Conservation (phyloP, 176 grass and related monocot genomes). For the Triticum urartu region DNA sequence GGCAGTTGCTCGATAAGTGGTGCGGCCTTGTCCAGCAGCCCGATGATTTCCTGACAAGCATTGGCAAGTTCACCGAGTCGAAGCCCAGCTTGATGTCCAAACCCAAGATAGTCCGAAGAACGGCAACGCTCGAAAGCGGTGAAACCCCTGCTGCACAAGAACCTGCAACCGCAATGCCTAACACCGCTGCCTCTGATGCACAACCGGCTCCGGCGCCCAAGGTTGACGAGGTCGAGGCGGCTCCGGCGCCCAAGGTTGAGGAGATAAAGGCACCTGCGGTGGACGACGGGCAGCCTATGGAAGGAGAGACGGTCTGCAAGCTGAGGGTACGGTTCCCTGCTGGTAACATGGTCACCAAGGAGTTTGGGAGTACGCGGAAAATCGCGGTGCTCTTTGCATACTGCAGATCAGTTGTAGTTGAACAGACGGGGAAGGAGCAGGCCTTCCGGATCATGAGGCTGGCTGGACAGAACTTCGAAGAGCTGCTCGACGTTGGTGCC, state of each 20-base stretch:
- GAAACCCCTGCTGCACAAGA: not conserved
- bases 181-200: too few relatives aligned
- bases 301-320: slow-evolving; percentile 41
- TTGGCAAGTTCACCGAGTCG: not conserved
- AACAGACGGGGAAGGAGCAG: not conserved
- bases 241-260: not conserved
- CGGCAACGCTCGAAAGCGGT: not conserved
- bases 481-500: not conserved
- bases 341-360: slow-evolving; percentile 13
- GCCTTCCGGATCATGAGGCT: slow-evolving; percentile 32
- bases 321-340: slow-evolving; percentile 32
- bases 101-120: not conserved
- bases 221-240: not conserved
- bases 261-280: not conserved
- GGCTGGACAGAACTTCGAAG: not conserved
- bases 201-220: not conserved
- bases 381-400: slow-evolving; percentile 17
- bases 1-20: slow-evolving; percentile 7
- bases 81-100: slow-evolving; percentile 14
- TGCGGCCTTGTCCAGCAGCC: slow-evolving; percentile 15
- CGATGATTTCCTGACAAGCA: not conserved
- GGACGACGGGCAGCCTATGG: slow-evolving; percentile 14
- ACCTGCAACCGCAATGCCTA: not conserved
- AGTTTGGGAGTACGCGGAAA: slow-evolving; percentile 25
- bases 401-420: slow-evolving; percentile 14